A percentile compares a stretch with the other conserved stretches of the same genome.
Evolutionary conservation across 306 rosid genomes (phyloP).

Genomic region (Urtica urens): DNA sequence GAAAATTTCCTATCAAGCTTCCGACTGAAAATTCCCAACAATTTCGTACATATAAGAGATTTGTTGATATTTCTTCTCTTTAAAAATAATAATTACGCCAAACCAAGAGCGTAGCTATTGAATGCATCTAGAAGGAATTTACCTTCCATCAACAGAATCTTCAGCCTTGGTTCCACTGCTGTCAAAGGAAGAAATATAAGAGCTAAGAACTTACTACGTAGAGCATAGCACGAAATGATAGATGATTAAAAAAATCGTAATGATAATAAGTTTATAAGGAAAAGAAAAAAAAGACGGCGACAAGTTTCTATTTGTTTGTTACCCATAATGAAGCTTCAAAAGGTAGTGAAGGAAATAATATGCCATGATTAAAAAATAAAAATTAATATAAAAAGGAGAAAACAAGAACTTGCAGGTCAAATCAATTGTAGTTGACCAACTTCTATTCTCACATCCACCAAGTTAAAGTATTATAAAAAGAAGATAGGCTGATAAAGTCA

Average conservation of each 20-base stretch:
- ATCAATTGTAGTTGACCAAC: not conserved
- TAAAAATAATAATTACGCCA: too few species aligned
- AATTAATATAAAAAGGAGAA: not conserved
- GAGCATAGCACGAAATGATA: not conserved
- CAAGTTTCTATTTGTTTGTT: not conserved
- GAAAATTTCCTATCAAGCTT: slow-evolving; percentile 65
- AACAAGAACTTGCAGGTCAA: not conserved
- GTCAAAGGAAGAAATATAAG: slow-evolving; percentile 13
- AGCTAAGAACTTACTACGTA: not conserved
- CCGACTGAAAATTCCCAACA: slow-evolving; percentile 24
- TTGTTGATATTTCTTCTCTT: too few species aligned
- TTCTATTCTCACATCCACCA: not conserved
- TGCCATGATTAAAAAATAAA: not conserved
- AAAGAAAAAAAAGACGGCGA: not conserved
- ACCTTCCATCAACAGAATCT: slow-evolving; percentile 86
- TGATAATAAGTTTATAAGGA: not conserved
- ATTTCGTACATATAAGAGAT: too few species aligned
- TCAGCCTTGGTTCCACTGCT: slow-evolving; percentile 63
- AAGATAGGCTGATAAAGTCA: not conserved
- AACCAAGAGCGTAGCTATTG: not conserved
- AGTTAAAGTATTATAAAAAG: not conserved
- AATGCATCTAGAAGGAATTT: slow-evolving; percentile 11
- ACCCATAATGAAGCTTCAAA: not conserved
- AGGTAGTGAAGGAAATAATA: not conserved
- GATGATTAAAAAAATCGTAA: not conserved